Conservation (phyloP, 2,329 filamentous ascomycete species). For the Colletotrichum orchidophilum region DNA sequence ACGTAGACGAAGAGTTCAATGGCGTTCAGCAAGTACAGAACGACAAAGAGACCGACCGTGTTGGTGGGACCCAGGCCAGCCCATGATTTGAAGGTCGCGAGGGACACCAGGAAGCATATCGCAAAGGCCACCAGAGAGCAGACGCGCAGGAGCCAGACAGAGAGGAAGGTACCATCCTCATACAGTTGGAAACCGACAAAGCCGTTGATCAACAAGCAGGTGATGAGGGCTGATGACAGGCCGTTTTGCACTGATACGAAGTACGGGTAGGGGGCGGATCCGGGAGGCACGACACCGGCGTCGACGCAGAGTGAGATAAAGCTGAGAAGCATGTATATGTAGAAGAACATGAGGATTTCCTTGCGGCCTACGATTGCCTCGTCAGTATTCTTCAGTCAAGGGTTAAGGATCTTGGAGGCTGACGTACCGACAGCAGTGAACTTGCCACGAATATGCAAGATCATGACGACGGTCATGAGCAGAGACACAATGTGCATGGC, state of each 20-base stretch:
- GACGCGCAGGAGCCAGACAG: conserved; percentile 89
- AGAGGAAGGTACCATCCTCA: conserved; percentile 93
- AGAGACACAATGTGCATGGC: conserved; percentile 93
- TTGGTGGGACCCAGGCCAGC: conserved; percentile 85
- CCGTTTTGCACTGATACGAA: conserved; percentile 91
- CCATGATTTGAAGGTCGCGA: conserved; percentile 94
- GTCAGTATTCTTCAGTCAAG: not conserved
- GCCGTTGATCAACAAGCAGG: conserved; percentile 92
- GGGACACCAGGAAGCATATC: conserved; percentile 85
- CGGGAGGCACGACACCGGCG: conserved; percentile 88
- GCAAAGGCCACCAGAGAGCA: conserved; percentile 84
- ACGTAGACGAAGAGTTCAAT: conserved; percentile 88
- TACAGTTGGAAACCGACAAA: conserved; percentile 99
- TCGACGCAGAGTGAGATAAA: conserved; percentile 91
- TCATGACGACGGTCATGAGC: conserved; percentile 96
- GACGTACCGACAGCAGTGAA: conserved; percentile 93
- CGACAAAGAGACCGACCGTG: conserved; percentile 88
- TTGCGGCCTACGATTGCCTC: conserved; percentile 59
- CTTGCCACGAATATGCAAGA: conserved; percentile 94
- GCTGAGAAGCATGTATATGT: conserved; percentile 91
- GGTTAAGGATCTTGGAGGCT: not conserved
- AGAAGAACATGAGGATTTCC: conserved; percentile 90
- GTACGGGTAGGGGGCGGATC: conserved; percentile 84
- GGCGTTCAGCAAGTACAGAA: conserved; percentile 90
- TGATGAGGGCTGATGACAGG: conserved; percentile 84